Evolutionary conservation across 2,329 filamentous ascomycete species (phyloP).

Genomic region (Paraphoma chrysanthemicola): DNA sequence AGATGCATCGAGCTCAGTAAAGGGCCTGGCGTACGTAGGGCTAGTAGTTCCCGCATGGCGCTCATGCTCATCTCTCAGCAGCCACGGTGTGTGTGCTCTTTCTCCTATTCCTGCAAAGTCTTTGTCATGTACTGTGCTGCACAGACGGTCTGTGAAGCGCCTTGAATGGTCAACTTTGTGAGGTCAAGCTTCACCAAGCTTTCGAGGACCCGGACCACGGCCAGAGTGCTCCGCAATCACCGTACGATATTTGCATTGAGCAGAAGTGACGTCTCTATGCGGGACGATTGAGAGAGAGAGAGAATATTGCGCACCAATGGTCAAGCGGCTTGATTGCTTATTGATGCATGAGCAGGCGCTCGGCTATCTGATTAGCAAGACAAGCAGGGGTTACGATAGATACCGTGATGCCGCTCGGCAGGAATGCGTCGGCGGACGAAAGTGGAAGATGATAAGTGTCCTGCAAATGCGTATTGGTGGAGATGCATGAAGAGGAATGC

Average conservation of each 20-base stretch:
- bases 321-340: slow-evolving; percentile 10
- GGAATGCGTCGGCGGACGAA: background rate
- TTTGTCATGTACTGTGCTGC: background rate
- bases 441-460: slow-evolving; percentile 7
- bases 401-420: background rate
- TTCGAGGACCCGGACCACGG: slow-evolving; percentile 1
- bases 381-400: background rate
- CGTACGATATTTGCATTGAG: background rate
- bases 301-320: slow-evolving; percentile 4
- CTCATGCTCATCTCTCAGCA: background rate
- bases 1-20: background rate
- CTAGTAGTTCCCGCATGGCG: background rate
- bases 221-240: background rate
- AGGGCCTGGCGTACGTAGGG: background rate
- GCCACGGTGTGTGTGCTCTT: background rate
- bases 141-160: background rate
- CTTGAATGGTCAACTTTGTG: background rate
- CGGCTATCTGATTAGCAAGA: slow-evolving; percentile 14
- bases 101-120: background rate
- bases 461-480: slow-evolving; percentile 5
- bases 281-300: background rate
- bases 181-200: slow-evolving; percentile 8
- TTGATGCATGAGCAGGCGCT: slow-evolving; percentile 12
- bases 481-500: background rate
- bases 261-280: background rate